These are phyloP conservation scores for Ilex asprella DNA, from an alignment of 257 asterid species.

Conservation along the genomic window DNA sequence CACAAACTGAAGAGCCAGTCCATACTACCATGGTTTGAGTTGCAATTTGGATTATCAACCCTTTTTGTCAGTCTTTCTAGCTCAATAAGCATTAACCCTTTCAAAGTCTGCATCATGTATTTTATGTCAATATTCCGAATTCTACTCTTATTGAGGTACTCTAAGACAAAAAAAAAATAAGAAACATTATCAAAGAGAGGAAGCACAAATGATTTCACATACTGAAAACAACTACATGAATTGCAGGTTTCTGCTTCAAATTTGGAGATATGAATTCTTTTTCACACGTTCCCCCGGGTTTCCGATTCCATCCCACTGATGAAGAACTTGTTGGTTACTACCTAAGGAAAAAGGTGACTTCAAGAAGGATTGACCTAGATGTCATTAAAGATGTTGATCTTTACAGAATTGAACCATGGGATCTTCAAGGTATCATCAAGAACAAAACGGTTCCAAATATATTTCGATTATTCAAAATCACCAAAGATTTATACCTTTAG, in stretches of 20 bases:
- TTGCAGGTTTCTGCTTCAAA: constrained; percentile 20
- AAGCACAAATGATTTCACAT: too few relatives aligned
- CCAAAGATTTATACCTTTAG: background rate
- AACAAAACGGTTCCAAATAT: background rate
- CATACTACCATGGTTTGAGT: too few relatives aligned
- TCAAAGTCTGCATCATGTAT: too few relatives aligned
- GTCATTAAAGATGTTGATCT: constrained; percentile 88
- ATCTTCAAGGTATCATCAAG: constrained; percentile 65
- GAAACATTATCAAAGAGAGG: too few relatives aligned
- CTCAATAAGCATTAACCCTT: too few relatives aligned
- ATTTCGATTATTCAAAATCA: background rate
- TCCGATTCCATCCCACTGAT: constrained; percentile 88
- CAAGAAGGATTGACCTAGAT: constrained; percentile 60
- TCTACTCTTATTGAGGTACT: too few relatives aligned
- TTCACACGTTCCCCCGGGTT: constrained; percentile 90
- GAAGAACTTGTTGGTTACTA: constrained; percentile 93
- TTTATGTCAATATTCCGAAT: too few relatives aligned
- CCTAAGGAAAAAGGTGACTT: constrained; percentile 61
- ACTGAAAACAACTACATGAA: background rate
- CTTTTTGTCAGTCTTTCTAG: too few relatives aligned
- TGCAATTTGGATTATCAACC: too few relatives aligned
- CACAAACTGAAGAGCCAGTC: too few relatives aligned
- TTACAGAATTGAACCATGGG: constrained; percentile 95
- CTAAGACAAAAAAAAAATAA: too few relatives aligned
- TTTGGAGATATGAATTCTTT: constrained; percentile 49